phyloP scores from a whole-genome alignment of 192 early-diverging fungal species.

The Globomyces pollinis-pini region DNA sequence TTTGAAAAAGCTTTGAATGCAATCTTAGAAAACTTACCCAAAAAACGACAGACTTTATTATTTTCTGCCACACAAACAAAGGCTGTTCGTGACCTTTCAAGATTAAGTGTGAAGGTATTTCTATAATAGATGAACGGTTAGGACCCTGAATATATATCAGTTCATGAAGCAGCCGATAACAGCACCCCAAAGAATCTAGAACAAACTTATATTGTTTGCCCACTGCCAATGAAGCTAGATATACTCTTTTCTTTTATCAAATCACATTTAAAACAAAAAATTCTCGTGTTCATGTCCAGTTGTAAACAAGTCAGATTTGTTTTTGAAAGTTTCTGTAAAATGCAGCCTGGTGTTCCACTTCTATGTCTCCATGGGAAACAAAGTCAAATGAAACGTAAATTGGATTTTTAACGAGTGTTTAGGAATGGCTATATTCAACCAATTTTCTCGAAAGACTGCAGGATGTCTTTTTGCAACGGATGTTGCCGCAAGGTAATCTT shows the following conservation, averaged over 20 bases:
- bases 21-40: conserved; percentile 82
- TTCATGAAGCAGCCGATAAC: conserved; percentile 73
- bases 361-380: conserved; percentile 94
- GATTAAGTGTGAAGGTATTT: conserved; percentile 68
- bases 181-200: conserved; percentile 76
- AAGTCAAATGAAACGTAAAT: conserved; percentile 89
- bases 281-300: conserved; percentile 87
- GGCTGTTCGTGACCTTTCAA: conserved; percentile 86
- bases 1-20: conserved; percentile 86
- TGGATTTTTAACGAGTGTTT: no score
- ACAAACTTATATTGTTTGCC: conserved; percentile 80
- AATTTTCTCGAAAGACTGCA: conserved; percentile 69
- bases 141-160: conserved; percentile 92
- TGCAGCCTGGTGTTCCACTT: conserved; percentile 86
- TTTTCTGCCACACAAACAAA: conserved; percentile 99
- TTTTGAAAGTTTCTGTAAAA: conserved; percentile 90
- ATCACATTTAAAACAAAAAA: conserved; percentile 84
- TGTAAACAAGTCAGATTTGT: conserved; percentile 94
- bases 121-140: conserved; percentile 19
- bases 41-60: conserved; percentile 79
- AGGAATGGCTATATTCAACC: conserved; percentile 89
- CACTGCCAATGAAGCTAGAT: conserved; percentile 87
- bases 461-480: conserved; percentile 89
- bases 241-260: conserved; percentile 91
- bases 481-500: conserved; percentile 90